Base-by-base conservation (phyloP, 768 basidiomycete species). In the Mycena filopes region DNA sequence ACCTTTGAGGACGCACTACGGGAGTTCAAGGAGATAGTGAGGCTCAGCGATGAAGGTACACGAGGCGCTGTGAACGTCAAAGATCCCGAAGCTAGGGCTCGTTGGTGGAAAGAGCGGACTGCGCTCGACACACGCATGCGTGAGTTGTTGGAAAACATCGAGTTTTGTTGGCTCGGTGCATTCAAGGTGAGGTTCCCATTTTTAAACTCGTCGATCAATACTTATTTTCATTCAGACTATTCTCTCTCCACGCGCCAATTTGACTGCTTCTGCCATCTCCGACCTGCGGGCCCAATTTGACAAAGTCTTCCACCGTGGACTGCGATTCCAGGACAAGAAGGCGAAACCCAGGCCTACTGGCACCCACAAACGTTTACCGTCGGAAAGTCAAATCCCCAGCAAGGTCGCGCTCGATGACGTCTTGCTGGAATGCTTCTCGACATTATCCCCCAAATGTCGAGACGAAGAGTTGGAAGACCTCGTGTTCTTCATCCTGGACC, bases 391-490 rank as follows among this genome's bases (percentile, higher is more conserved):
- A 31, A 72, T 75, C 8, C 78, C 78, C 15, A 81, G 71, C 48
- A 82, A 83, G 53, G 80, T 90, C 48, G 83, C 78, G 4, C 79
- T 99, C 12, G 90, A 95, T 70, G 88, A 93, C 56, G 76, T 83
- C 4, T 82, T 99, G n/a, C 75, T 99, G 31, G 87, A 92, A 67
- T 95, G 94, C 75, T 94, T 99, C 73, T 89, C 94, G 1, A 89
- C 89, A 0, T 79, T 99, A 2, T 89, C 93, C 2, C 88, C 93
- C 0, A 87, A 88, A 71, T 95, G 93, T 70, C 86, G 87, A 33
- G 93, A 97, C 70, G 97, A 99, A 74, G 98, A 99, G 73, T 82
- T 98, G 11, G 98, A 99, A 75, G 98, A 99, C 74, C 81, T 98
- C 36, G 87, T 94, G 3, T 98, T 96, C 75, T 98, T 97, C 79